Evolutionary conservation across 2,329 filamentous ascomycete genomes (phyloP).

Genomic region (Phialophora chinensis): DNA sequence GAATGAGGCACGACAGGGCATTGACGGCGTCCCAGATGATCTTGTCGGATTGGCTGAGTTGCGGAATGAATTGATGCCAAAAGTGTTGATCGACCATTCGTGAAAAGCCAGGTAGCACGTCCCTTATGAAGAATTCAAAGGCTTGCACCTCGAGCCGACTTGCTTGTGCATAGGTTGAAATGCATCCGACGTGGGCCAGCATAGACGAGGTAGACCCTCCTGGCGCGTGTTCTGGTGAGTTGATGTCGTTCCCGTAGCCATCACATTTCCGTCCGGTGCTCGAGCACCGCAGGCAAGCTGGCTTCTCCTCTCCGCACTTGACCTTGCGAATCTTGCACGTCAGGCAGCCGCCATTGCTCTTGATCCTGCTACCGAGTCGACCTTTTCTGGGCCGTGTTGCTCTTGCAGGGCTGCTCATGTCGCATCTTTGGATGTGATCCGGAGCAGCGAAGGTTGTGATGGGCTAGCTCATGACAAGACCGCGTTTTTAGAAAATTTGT

Average conservation of each 20-base stretch:
- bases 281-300: slow-evolving; percentile 36
- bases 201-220: not conserved
- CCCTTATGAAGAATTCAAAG: slow-evolving; percentile 29
- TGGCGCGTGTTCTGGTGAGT: not conserved
- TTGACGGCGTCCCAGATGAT: slow-evolving; percentile 28
- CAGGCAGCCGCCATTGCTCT: slow-evolving; percentile 10
- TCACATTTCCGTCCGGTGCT: slow-evolving; percentile 38
- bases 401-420: not conserved
- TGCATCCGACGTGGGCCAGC: not conserved
- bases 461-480: not conserved
- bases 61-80: slow-evolving; percentile 25
- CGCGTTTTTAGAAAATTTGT: not conserved
- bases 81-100: slow-evolving; percentile 23
- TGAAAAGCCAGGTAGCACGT: slow-evolving; percentile 24
- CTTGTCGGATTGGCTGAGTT: slow-evolving; percentile 19
- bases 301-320: slow-evolving; percentile 40
- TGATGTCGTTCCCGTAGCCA: slow-evolving; percentile 14
- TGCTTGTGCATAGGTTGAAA: slow-evolving; percentile 11
- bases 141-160: slow-evolving; percentile 18
- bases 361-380: slow-evolving; percentile 13
- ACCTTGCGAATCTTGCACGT: slow-evolving; percentile 24
- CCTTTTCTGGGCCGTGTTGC: slow-evolving; percentile 8
- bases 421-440: not conserved
- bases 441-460: not conserved
- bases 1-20: slow-evolving; percentile 24